Percentiles rank a stretch among this genome's conserved stretches.
Evolutionary conservation across 257 asterid genomes (phyloP).

Genomic region (Nicotiana undulata): DNA sequence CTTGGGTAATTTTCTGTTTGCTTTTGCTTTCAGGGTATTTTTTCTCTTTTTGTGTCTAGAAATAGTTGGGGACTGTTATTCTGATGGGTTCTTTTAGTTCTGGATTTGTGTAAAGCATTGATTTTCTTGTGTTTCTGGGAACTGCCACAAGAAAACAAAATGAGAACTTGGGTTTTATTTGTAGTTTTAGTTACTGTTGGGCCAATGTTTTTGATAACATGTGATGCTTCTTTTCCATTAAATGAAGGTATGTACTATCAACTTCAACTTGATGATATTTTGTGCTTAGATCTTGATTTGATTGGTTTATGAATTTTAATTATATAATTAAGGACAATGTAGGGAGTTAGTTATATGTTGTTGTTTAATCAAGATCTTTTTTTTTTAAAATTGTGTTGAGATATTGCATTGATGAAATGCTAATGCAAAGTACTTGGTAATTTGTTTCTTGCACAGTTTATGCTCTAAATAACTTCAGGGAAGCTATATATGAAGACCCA

Average conservation of each 20-base stretch:
- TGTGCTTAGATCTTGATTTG: slow-evolving; percentile 37
- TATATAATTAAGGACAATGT: slow-evolving; percentile 13
- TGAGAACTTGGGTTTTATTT: slow-evolving; percentile 30
- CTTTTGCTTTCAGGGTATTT: background rate
- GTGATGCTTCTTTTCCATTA: slow-evolving; percentile 49
- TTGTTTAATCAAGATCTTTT: slow-evolving; percentile 12
- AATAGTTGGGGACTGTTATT: background rate
- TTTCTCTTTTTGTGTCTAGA: background rate
- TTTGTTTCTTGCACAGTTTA: slow-evolving; percentile 42
- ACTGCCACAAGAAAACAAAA: slow-evolving; percentile 26
- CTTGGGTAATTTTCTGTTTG: background rate
- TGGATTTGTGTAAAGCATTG: slow-evolving; percentile 9
- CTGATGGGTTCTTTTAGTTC: slow-evolving; percentile 9
- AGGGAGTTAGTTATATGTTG: slow-evolving; percentile 10
- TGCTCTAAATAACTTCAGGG: slow-evolving; percentile 72
- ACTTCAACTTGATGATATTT: background rate
- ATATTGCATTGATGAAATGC: background rate
- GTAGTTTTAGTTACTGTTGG: slow-evolving; percentile 40
- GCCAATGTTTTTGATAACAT: slow-evolving; percentile 21
- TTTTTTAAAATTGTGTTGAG: background rate
- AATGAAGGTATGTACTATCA: slow-evolving; percentile 49
- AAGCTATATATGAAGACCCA: slow-evolving; percentile 87
- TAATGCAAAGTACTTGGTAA: background rate
- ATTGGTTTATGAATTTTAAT: slow-evolving; percentile 1
- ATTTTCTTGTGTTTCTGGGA: slow-evolving; percentile 6